Base-by-base conservation (phyloP, 2,329 filamentous ascomycete species). In the Ophiostoma ips region DNA sequence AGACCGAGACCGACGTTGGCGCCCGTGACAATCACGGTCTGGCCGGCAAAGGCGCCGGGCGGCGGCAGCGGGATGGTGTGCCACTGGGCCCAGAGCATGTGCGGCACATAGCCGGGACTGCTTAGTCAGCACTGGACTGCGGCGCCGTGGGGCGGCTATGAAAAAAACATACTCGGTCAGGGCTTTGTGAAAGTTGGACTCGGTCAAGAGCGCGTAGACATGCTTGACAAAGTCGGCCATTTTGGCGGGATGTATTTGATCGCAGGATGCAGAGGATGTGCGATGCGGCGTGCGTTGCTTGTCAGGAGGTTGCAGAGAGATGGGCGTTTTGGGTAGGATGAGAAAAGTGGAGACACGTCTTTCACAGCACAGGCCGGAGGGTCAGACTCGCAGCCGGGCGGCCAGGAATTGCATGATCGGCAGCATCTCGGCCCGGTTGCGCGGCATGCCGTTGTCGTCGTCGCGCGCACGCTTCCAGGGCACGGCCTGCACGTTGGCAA, bases 401-500 rank as follows among this genome's bases (percentile, higher is more conserved):
- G 82, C 81, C 58, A 88, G 75, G 58, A 83, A 95, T 60, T 83
- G 78, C 87, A 95, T 95, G 53, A 95, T 75, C 0, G 89, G 88
- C 59, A 89, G 61, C 75, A 94, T 89, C 71, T 96, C 89, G 11
- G 94, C 87, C 49, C 83, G 73, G 61, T 74, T 83, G 43, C 72
- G 70, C n/a, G 88, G 87, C 89, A 95, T 95, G 1, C 75, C 75
- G 63, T 94, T 87, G 6, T 82, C 84, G 31, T 51, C 51, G 44
- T 45, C 16, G 11, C 48, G 37, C 3, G 63, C 65, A 60, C 81
- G 52, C 59, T 73, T 76, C 79, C 85, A 92, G 59, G 76, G 76
- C 50, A 79, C 79, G 55, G 81, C 71, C 62, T 79, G 73, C 19
- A 87, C 79, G 58, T 79, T 72, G 55, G 72, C 68, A 64, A 90